phyloP scores from a whole-genome alignment of 164 flowering plant species.

The Annona squamosa region DNA sequence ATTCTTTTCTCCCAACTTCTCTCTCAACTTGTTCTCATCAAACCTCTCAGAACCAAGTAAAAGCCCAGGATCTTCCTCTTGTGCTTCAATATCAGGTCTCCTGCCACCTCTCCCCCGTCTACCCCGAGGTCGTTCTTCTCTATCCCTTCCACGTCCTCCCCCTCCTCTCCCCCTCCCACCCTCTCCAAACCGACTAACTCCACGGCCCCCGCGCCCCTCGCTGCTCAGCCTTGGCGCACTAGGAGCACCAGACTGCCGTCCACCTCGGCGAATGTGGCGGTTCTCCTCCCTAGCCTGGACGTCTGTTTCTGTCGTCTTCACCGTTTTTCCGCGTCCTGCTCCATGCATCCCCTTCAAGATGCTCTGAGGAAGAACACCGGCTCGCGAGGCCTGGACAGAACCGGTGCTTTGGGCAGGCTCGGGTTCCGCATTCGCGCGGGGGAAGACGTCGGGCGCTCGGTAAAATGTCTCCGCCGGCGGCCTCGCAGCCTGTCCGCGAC shows the following conservation, averaged over 20 bases:
- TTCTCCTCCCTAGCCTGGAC: constrained; percentile 36
- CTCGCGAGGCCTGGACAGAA: not conserved
- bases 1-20: constrained; percentile 42
- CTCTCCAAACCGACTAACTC: constrained; percentile 5
- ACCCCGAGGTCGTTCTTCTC: constrained; percentile 14
- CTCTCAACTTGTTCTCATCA: constrained; percentile 54
- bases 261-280: constrained; percentile 37
- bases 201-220: constrained; percentile 43
- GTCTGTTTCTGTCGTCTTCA: constrained; percentile 6
- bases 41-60: constrained; percentile 38
- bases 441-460: constrained; percentile 35
- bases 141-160: constrained; percentile 21
- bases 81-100: constrained; percentile 9
- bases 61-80: constrained; percentile 19
- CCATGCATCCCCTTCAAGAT: constrained; percentile 22
- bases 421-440: not conserved
- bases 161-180: constrained; percentile 24
- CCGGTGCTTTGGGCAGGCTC: not conserved
- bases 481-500: constrained; percentile 14
- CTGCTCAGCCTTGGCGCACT: constrained; percentile 23
- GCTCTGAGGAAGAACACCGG: constrained; percentile 16
- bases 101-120: constrained; percentile 19
- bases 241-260: constrained; percentile 3
- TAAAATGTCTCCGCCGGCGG: constrained; percentile 10
- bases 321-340: constrained; percentile 57